A percentile compares a stretch with the other conserved stretches of the same genome.
phyloP scores from a whole-genome alignment of 495 filamentous ascomycete genomes.

The Letharia columbiana region DNA sequence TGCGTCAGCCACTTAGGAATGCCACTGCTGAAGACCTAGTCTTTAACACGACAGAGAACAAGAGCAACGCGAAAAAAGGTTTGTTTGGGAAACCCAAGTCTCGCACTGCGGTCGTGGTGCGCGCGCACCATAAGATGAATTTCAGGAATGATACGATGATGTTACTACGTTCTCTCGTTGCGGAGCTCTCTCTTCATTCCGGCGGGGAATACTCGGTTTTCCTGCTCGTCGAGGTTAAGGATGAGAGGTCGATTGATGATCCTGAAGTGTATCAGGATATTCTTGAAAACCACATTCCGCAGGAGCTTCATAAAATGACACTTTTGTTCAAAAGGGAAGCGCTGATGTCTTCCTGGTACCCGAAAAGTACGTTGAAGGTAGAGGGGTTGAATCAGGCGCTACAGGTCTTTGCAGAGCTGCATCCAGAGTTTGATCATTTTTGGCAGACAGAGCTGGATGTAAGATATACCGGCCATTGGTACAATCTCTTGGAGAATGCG shows the following conservation, averaged over 20 bases:
- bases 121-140: conserved; percentile 28
- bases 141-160: conserved; percentile 62
- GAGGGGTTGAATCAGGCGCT: not conserved
- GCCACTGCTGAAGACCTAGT: not conserved
- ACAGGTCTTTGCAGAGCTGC: conserved; percentile 47
- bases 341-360: not conserved
- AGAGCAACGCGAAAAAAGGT: not conserved
- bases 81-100: not conserved
- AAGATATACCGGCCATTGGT: conserved; percentile 59
- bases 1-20: not conserved
- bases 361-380: not conserved
- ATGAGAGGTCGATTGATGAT: not conserved
- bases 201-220: conserved; percentile 60
- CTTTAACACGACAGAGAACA: not conserved
- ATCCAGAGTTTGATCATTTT: conserved; percentile 61
- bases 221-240: not conserved
- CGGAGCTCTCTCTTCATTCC: conserved; percentile 58
- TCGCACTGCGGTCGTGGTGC: not conserved
- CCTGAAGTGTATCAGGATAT: not conserved
- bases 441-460: conserved; percentile 72
- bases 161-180: conserved; percentile 61
- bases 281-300: not conserved
- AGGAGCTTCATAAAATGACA: not conserved
- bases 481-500: conserved; percentile 55
- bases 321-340: not conserved